These are phyloP conservation scores for Aspergillus uvarum DNA, from an alignment of 2,329 filamentous ascomycete species.

Conservation along the genomic window DNA sequence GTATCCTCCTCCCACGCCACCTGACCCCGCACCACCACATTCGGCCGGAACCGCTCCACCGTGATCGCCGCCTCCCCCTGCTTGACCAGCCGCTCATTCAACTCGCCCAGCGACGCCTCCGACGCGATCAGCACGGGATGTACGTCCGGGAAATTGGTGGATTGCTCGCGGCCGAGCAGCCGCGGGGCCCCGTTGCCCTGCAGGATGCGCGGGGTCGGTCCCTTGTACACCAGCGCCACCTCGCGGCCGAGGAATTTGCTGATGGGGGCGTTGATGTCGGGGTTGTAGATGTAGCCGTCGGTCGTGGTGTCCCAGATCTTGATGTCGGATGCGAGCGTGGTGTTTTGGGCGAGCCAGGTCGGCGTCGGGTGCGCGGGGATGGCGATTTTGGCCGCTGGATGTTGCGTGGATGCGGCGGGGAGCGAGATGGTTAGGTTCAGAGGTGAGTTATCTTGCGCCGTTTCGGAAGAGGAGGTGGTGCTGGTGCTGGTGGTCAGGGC, in stretches of 20 bases:
- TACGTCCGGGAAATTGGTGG: constrained; percentile 61
- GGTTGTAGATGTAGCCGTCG: constrained; percentile 56
- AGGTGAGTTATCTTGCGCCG: constrained; percentile 20
- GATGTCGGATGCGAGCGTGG: constrained; percentile 46
- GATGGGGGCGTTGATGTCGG: constrained; percentile 54
- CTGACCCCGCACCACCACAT: constrained; percentile 59
- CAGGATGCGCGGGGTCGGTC: constrained; percentile 56
- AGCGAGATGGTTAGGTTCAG: constrained; percentile 48
- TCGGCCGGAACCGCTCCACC: constrained; percentile 64
- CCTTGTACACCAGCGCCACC: constrained; percentile 62
- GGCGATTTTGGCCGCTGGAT: constrained; percentile 35
- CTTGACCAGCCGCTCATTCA: constrained; percentile 54
- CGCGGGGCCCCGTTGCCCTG: constrained; percentile 56
- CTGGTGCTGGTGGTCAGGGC: constrained; percentile 49
- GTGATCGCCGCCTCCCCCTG: constrained; percentile 50
- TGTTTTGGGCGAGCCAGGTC: constrained; percentile 57
- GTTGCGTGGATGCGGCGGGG: constrained; percentile 44
- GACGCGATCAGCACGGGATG: constrained; percentile 58
- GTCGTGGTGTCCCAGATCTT: constrained; percentile 62
- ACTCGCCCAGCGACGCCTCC: constrained; percentile 56
- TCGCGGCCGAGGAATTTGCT: constrained; percentile 56
- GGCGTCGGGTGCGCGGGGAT: constrained; percentile 57
- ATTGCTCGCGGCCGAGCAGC: constrained; percentile 54
- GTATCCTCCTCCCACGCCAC: constrained; percentile 62
- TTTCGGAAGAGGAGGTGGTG: constrained; percentile 43